These are phyloP conservation scores for Claviceps sorghi DNA, from an alignment of 2,329 filamentous ascomycete species.

Conservation along the genomic window DNA sequence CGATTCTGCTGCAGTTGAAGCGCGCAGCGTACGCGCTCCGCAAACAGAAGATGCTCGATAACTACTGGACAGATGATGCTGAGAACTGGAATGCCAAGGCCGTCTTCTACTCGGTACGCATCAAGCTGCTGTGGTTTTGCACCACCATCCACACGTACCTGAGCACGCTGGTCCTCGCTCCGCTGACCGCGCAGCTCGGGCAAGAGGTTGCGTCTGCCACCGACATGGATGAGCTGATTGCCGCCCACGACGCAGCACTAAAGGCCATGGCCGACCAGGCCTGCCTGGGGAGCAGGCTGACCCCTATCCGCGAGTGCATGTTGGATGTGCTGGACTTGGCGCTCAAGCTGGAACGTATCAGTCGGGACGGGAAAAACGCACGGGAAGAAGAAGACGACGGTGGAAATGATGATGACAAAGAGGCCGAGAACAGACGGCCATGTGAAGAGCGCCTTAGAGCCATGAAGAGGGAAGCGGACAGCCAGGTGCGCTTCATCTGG, in stretches of 20 bases:
- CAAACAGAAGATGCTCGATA: slow-evolving; percentile 31
- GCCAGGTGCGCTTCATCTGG: slow-evolving; percentile 53
- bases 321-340: slow-evolving; percentile 65
- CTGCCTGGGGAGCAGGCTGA: slow-evolving; percentile 52
- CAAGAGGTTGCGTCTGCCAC: slow-evolving; percentile 41
- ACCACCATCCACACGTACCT: slow-evolving; percentile 63
- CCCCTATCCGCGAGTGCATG: slow-evolving; percentile 56
- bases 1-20: slow-evolving; percentile 62
- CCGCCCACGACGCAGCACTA: slow-evolving; percentile 50
- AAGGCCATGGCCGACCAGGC: slow-evolving; percentile 50
- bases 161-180: slow-evolving; percentile 54
- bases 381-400: slow-evolving; percentile 8
- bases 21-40: slow-evolving; percentile 55
- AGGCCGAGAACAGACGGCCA: slow-evolving; percentile 16
- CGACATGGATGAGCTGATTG: slow-evolving; percentile 72
- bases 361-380: slow-evolving; percentile 13
- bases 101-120: slow-evolving; percentile 46
- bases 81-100: slow-evolving; percentile 28
- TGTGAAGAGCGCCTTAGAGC: slow-evolving; percentile 39
- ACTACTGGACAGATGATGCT: slow-evolving; percentile 22
- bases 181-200: slow-evolving; percentile 42
- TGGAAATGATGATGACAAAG: slow-evolving; percentile 11
- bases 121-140: slow-evolving; percentile 63
- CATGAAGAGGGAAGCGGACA: slow-evolving; percentile 49
- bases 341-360: slow-evolving; percentile 51